A percentile compares a stretch with the other conserved stretches of the same genome.
Evolutionary conservation across 208 protist genomes (phyloP).

Genomic region (Porcisia hertigi): DNA sequence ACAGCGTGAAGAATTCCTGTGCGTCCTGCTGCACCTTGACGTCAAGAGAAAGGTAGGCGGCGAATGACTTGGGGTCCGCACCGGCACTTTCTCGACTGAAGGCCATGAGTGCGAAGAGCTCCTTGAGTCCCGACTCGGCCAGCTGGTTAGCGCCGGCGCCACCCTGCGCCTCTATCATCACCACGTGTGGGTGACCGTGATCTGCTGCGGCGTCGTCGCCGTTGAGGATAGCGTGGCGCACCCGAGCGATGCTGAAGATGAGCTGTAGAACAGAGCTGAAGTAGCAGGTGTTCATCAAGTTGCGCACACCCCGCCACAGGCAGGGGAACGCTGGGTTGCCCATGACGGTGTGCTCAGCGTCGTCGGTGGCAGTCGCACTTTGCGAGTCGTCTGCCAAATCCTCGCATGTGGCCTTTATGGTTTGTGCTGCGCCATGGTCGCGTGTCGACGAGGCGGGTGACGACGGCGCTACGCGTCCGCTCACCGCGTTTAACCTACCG

Average conservation of each 20-base stretch:
- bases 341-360: conserved; percentile 13
- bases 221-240: conserved; percentile 61
- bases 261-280: conserved; percentile 85
- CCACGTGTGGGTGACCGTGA: background rate
- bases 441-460: background rate
- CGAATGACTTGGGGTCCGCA: conserved; percentile 56
- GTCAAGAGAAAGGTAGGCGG: conserved; percentile 66
- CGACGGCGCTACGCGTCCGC: background rate
- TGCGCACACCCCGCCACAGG: conserved; percentile 72
- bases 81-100: conserved; percentile 55
- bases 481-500: background rate
- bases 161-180: background rate
- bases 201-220: conserved; percentile 28
- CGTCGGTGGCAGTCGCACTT: background rate
- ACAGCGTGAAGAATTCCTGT: conserved; percentile 76
- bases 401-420: conserved; percentile 6
- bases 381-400: background rate
- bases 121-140: conserved; percentile 53
- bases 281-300: conserved; percentile 92
- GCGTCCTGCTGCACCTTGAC: conserved; percentile 79
- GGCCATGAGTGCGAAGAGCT: conserved; percentile 79
- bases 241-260: conserved; percentile 60
- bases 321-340: conserved; percentile 29
- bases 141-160: conserved; percentile 1
- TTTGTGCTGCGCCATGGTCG: background rate